phyloP scores from a whole-genome alignment of 805 yeast species.

The Lipomyces lipofer region DNA sequence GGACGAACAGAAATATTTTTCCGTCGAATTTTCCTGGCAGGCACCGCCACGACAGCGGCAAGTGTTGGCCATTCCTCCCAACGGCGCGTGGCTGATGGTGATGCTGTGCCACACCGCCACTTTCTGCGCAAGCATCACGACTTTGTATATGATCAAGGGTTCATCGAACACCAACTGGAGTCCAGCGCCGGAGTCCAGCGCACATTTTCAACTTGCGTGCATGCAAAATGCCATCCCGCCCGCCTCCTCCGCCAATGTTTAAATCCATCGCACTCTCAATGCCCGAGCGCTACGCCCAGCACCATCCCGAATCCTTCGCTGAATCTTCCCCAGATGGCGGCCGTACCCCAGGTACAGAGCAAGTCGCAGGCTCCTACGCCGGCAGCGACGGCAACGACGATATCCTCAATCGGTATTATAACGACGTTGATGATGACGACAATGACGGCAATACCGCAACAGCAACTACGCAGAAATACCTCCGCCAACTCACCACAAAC shows the following conservation, averaged over 20 bases:
- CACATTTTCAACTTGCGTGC: too few relatives aligned
- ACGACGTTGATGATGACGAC: not conserved
- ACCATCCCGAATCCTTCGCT: not conserved
- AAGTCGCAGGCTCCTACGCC: not conserved
- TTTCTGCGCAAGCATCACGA: too few relatives aligned
- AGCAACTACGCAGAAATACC: conserved; percentile 9
- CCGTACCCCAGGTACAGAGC: not conserved
- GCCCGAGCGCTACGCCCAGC: conserved; percentile 25
- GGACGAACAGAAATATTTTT: too few relatives aligned
- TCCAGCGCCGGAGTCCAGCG: too few relatives aligned
- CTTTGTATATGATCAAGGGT: too few relatives aligned
- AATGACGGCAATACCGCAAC: not conserved
- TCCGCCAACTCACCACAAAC: conserved; percentile 15
- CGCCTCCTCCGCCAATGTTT: conserved; percentile 19
- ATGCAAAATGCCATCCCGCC: too few relatives aligned
- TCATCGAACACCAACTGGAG: too few relatives aligned
- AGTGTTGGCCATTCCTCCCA: too few relatives aligned
- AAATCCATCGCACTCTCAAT: conserved; percentile 18
- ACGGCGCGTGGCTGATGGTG: too few relatives aligned
- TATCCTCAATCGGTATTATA: not conserved
- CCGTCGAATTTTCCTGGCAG: too few relatives aligned
- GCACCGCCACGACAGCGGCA: too few relatives aligned
- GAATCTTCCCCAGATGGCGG: not conserved
- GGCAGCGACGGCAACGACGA: conserved; percentile 5
- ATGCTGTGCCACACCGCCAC: too few relatives aligned